Evolutionary conservation across 805 yeast genomes (phyloP), one percentile per base, ranked within the genome.

Genomic region (Cyberlindnera xylosilytica): DNA sequence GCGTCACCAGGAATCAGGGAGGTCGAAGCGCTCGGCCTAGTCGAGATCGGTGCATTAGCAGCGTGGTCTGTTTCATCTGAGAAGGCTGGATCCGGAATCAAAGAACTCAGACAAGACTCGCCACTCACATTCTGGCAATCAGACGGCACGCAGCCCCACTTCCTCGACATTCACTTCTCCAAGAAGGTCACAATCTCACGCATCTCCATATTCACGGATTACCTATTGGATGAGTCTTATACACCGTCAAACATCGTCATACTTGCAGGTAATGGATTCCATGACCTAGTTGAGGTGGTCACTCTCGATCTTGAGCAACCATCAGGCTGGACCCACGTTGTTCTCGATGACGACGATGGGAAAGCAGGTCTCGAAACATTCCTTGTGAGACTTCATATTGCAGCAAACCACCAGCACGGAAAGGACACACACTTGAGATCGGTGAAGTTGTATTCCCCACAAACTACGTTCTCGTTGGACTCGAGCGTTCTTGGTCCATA

Each of bases 391-490:
- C 51, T 89, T 13, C 58, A 73, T n/a, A 70, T 88, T 6, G 58
- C 76, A 8, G 76, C 86, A 1, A 93, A 95, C 54, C 96, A 88
- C 54, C 97, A 90, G 58, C 89, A 87, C 57, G 99, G 99, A 35
- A 93, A 91, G 57, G 99, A 93, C 61, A 83, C 96, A 1, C 98
- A 89, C 60, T 68, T 93, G 10, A 65, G 99, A 36, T 83, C 89
- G 0, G 70, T 90, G 15, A 78, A 79, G 69, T 61, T 87, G 54
- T 68, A 79, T 61, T 66, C 77, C 8, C 73, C 73, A 6, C 52
- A 57, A 15, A 56, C 63, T 38, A 52, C 56, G 10, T 60, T 45
- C 31, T 50, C 56, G 6, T 46, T 59, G 32, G 54, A 51, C n/a
- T 39, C 47, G 2, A 51, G 46, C 12, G 47, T 52, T 1, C 30